These are phyloP conservation scores for Endogone sp. DNA, from an alignment of 192 early-diverging fungal species.

Conservation along the genomic window DNA sequence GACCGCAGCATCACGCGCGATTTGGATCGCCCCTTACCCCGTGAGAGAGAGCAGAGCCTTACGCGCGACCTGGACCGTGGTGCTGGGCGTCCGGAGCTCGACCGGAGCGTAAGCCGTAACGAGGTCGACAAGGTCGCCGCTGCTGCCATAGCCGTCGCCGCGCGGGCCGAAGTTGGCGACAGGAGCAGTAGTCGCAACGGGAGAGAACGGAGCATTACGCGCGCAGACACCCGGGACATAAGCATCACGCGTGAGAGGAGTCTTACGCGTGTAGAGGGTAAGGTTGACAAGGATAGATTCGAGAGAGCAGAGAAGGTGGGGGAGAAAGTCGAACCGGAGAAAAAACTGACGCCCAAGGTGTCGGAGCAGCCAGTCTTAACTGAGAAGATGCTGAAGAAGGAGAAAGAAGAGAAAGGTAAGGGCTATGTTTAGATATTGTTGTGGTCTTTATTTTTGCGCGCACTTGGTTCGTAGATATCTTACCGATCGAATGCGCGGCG, in stretches of 20 bases:
- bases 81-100: not conserved
- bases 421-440: not conserved
- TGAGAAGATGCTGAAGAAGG: constrained; percentile 16
- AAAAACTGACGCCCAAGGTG: not conserved
- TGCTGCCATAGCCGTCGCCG: no score
- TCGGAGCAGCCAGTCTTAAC: not conserved
- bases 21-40: no score
- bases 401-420: constrained; percentile 10
- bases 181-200: not conserved
- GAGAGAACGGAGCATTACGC: not conserved
- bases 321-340: constrained; percentile 14
- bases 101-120: not conserved
- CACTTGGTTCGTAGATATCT: not conserved
- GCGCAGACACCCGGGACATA: not conserved
- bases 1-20: not conserved
- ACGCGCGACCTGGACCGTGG: not conserved
- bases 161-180: not conserved
- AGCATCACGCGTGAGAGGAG: not conserved
- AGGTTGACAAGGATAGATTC: not conserved
- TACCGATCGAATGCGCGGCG: no score
- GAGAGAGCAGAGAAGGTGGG: not conserved
- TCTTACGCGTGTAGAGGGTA: no score
- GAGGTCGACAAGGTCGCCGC: not conserved
- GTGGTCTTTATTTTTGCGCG: not conserved
- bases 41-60: no score